A percentile compares a stretch with the other conserved stretches of the same genome.
phyloP scores from a whole-genome alignment of 2,329 filamentous ascomycete species.

The Colletotrichum chlorophyti region DNA sequence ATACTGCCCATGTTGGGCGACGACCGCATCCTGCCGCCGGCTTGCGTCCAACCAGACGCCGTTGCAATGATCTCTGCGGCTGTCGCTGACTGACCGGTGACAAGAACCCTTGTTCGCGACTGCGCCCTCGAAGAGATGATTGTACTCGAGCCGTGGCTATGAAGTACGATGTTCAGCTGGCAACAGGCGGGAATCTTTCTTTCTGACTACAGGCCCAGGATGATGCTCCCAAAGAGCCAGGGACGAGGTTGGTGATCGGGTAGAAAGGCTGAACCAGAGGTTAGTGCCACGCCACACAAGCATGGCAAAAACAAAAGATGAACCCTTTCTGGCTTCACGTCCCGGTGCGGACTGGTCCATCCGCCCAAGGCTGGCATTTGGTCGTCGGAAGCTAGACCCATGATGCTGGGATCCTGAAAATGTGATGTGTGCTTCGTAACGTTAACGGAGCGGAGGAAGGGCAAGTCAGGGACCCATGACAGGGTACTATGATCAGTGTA shows the following conservation, averaged over 20 bases:
- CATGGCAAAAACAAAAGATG: constrained; percentile 12
- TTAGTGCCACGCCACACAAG: constrained; percentile 12
- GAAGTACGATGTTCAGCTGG: no score
- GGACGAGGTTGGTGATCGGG: not conserved
- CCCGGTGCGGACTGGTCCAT: not conserved
- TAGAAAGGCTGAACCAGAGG: constrained; percentile 23
- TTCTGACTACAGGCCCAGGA: not conserved
- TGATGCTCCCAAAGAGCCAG: not conserved
- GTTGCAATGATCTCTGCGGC: not conserved
- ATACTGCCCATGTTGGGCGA: no score
- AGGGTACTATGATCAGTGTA: no score
- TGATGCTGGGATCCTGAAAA: constrained; percentile 9
- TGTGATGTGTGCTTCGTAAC: no score
- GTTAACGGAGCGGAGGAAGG: no score
- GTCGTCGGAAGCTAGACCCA: constrained; percentile 10
- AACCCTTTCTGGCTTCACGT: constrained; percentile 3
- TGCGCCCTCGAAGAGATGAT: not conserved
- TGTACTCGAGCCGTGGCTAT: not conserved
- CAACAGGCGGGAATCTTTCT: not conserved
- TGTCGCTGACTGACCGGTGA: constrained; percentile 5
- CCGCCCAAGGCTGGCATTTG: not conserved
- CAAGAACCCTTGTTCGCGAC: not conserved
- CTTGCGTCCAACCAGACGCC: no score
- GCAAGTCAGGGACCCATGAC: no score
- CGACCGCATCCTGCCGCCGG: no score